Evolutionary conservation across 2,329 filamentous ascomycete genomes (phyloP).

Genomic region (Aspergillus pseudoviridinutans): DNA sequence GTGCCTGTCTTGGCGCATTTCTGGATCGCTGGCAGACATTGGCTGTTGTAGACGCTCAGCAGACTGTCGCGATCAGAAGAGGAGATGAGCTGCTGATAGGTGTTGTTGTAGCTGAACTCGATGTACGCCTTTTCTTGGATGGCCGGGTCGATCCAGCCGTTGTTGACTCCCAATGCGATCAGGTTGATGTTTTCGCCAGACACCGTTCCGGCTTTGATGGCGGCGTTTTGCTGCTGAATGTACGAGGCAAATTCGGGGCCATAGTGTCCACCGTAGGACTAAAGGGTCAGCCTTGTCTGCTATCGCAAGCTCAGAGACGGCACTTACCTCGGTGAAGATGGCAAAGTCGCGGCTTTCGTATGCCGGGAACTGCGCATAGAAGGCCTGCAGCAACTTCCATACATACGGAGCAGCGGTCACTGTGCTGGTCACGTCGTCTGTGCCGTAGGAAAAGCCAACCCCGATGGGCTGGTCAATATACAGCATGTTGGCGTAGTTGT

Average conservation of each 20-base stretch:
- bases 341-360: slow-evolving; percentile 37
- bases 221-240: slow-evolving; percentile 35
- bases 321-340: slow-evolving; percentile 29
- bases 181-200: slow-evolving; percentile 46
- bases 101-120: slow-evolving; percentile 46
- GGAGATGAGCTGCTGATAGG: slow-evolving; percentile 42
- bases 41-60: slow-evolving; percentile 29
- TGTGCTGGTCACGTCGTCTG: slow-evolving; percentile 36
- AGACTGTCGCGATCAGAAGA: slow-evolving; percentile 27
- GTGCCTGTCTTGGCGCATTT: slow-evolving; percentile 32
- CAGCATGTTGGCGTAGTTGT: slow-evolving; percentile 59
- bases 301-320: background rate
- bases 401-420: slow-evolving; percentile 47
- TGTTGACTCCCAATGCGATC: slow-evolving; percentile 55
- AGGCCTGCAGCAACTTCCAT: slow-evolving; percentile 55
- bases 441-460: slow-evolving; percentile 51
- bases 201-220: slow-evolving; percentile 34
- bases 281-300: background rate
- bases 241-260: slow-evolving; percentile 34
- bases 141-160: slow-evolving; percentile 52
- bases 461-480: slow-evolving; percentile 62
- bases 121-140: slow-evolving; percentile 44
- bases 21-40: slow-evolving; percentile 38
- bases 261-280: slow-evolving; percentile 36
- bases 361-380: slow-evolving; percentile 34